Base-by-base conservation (phyloP, 2,329 filamentous ascomycete genomes). In the Pseudogymnoascus sp. region DNA sequence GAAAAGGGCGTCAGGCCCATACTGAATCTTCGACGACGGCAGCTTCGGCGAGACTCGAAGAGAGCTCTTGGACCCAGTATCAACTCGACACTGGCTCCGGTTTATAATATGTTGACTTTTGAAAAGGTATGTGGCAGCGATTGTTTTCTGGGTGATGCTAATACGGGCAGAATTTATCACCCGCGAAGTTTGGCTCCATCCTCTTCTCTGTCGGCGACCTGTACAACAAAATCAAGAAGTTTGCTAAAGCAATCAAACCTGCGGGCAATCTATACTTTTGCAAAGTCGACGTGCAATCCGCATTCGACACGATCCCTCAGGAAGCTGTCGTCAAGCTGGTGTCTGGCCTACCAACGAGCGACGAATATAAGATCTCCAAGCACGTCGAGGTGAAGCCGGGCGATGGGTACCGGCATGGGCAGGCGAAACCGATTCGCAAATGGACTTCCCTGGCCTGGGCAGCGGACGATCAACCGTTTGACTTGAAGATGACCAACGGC, bases 271-370 rank as follows among this genome's bases (percentile, higher is more conserved):
- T 97, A 1, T 97, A 90, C 75, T 96, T 97, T 75, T 92, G 87
- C 65, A 99, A 99, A 73, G 80, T 96, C 11, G 94, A 99, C 71
- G 92, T 99, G 18, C 84, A 90, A 72, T 86, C 91, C 1, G 96
- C 93, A 69, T 99, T 97, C 73, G 94, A 99, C 74, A 96, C 90
- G 0, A 97, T 99, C 50, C 94, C 94, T 0, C 94, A 97, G 73
- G 76, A 82, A 25, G 84, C 85, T 0, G 78, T 97, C 16, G 71
- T 97, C 35, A 73, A 79, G 23, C 78, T 97, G 25, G 82, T 95
- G 66, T 74, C 67, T 64, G 86, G 71, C 61, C 84, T 82, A 67
- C 84, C 74, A 66, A 77, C 76, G 11, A 77, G 88, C 63, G 75
- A 80, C 2, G 76, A 78, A 21, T 99, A 99, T 71, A 80, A 82